These are phyloP conservation scores for Lichtheimia corymbifera DNA, from an alignment of 371 early-diverging fungal species.

Conservation along the genomic window DNA sequence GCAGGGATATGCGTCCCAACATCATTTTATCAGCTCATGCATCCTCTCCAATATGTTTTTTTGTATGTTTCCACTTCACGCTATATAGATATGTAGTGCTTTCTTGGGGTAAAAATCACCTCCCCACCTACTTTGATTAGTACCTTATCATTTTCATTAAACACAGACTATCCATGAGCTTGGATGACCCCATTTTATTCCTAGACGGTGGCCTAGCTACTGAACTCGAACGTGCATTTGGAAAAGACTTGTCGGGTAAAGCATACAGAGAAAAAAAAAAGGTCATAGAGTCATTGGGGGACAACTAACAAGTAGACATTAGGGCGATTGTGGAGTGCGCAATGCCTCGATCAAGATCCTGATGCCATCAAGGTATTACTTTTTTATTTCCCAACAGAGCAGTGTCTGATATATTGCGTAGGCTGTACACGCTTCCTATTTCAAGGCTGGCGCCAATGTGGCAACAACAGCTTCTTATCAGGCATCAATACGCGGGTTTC, in stretches of 20 bases:
- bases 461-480: constrained; percentile 55
- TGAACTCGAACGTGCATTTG: constrained; percentile 38
- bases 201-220: constrained; percentile 60
- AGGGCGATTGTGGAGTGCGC: constrained; percentile 47
- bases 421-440: constrained; percentile 45
- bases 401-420: neutral
- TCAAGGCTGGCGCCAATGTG: constrained; percentile 52
- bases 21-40: no score
- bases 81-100: no score
- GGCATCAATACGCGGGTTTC: constrained; percentile 42
- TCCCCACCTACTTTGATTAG: no score
- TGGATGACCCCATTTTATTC: constrained; percentile 34
- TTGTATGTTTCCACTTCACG: no score
- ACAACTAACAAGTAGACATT: neutral
- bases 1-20: no score
- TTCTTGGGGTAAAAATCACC: no score
- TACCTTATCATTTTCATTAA: no score
- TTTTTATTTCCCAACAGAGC: neutral
- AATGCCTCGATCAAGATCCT: constrained; percentile 44
- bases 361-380: constrained; percentile 40
- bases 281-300: neutral
- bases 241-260: constrained; percentile 42
- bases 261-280: neutral
- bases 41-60: no score
- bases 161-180: neutral